These are phyloP conservation scores for Pinus tabuliformis DNA, from an alignment of 75 land plant genomes.

Conservation along the genomic window DNA sequence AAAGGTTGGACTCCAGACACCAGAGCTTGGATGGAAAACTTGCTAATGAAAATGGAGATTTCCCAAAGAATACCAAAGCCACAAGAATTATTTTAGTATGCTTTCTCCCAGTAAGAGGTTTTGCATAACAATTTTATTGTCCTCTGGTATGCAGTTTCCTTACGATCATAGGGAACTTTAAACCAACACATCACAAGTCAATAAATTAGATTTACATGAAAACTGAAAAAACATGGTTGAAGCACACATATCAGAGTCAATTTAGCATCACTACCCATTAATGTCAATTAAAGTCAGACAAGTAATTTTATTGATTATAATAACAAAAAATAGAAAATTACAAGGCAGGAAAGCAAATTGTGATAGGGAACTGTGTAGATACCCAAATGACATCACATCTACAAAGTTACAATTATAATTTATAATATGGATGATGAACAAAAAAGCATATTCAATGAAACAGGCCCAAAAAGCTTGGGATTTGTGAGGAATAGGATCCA, in stretches of 20 bases:
- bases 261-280: not conserved
- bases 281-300: not conserved
- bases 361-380: not conserved
- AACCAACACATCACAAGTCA: slow-evolving; percentile 1
- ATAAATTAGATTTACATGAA: not conserved
- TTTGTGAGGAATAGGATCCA: not conserved
- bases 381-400: not conserved
- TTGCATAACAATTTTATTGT: not conserved
- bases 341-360: not conserved
- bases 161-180: not conserved
- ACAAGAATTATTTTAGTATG: not conserved
- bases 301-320: not conserved
- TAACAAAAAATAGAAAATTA: not conserved
- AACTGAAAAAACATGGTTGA: not conserved
- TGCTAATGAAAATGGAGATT: not conserved
- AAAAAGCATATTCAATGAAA: not conserved
- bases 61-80: not conserved
- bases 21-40: not conserved
- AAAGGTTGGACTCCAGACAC: not conserved
- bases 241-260: not conserved
- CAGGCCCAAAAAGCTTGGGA: not conserved
- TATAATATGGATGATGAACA: not conserved
- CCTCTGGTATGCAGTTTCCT: not conserved
- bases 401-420: not conserved
- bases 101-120: not conserved